Percentiles rank a stretch among this genome's conserved stretches.
These are phyloP conservation scores for Pythium folliculosum DNA, from an alignment of 352 stramenopile species.

Conservation along the genomic window DNA sequence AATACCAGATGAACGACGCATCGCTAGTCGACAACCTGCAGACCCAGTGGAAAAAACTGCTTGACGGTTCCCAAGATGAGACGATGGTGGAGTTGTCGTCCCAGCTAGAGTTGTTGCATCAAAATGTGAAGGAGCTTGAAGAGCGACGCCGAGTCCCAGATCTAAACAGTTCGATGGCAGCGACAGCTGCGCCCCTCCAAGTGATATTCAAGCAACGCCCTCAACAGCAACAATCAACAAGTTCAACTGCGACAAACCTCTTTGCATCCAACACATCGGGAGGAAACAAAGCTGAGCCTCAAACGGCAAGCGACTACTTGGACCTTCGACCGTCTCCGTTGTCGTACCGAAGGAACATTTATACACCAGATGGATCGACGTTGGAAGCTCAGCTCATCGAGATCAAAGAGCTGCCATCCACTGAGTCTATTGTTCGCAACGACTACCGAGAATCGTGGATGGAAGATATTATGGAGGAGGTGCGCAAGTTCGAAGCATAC, in stretches of 20 bases:
- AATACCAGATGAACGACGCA: conserved; percentile 73
- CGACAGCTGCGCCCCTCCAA: conserved; percentile 53
- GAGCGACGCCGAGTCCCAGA: conserved; percentile 43
- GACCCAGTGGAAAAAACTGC: conserved; percentile 49
- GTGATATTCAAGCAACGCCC: conserved; percentile 86
- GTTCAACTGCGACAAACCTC: not conserved
- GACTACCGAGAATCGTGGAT: conserved; percentile 60
- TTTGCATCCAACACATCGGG: conserved; percentile 20
- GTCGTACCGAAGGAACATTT: conserved; percentile 75
- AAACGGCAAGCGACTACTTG: conserved; percentile 55
- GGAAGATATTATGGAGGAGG: conserved; percentile 60
- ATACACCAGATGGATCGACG: conserved; percentile 65
- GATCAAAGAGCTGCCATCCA: conserved; percentile 53
- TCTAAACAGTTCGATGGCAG: conserved; percentile 24
- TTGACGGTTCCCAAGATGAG: conserved; percentile 28
- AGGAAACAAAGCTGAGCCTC: conserved; percentile 12
- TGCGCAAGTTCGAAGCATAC: conserved; percentile 57
- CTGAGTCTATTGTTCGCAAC: conserved; percentile 47
- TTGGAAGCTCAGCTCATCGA: conserved; percentile 67
- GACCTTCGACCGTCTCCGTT: conserved; percentile 58
- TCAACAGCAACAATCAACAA: conserved; percentile 35
- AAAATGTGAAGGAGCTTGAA: conserved; percentile 51
- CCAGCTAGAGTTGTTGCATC: conserved; percentile 48
- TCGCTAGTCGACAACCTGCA: conserved; percentile 50
- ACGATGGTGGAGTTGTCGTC: conserved; percentile 33